These are phyloP conservation scores for Isatis tinctoria DNA, from an alignment of 345 rosid genomes.

Conservation along the genomic window DNA sequence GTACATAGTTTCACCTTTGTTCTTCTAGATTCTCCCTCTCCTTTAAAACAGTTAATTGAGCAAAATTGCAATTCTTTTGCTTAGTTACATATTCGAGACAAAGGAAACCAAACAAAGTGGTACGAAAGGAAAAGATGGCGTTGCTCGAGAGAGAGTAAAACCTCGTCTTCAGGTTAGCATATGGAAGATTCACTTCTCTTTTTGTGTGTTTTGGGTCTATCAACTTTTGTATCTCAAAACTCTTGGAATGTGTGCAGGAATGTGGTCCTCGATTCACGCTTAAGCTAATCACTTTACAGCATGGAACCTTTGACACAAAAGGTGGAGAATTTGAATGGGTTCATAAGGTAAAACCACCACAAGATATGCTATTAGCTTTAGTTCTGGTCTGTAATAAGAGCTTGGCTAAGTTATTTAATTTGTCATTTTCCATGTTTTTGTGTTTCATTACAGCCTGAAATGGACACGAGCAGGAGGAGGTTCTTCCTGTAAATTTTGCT, in stretches of 20 bases:
- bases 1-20: slow-evolving; percentile 33
- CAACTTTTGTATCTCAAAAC: neutral
- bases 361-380: slow-evolving; percentile 31
- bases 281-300: slow-evolving; percentile 73
- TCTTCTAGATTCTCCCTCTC: neutral
- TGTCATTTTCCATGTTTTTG: neutral
- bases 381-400: neutral
- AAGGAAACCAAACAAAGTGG: slow-evolving; percentile 58
- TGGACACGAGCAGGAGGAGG: slow-evolving; percentile 96
- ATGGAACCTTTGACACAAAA: slow-evolving; percentile 85
- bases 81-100: slow-evolving; percentile 70
- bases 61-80: neutral
- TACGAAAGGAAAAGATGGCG: slow-evolving; percentile 45
- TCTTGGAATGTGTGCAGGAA: slow-evolving; percentile 41
- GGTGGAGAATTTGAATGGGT: slow-evolving; percentile 96
- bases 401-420: neutral
- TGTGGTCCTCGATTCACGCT: slow-evolving; percentile 91
- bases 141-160: slow-evolving; percentile 46
- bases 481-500: slow-evolving; percentile 60
- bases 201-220: neutral
- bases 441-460: slow-evolving; percentile 58
- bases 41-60: neutral
- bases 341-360: slow-evolving; percentile 67
- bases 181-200: neutral
- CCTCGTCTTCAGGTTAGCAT: slow-evolving; percentile 78